Evolutionary conservation across 805 yeast genomes (phyloP), one percentile per base, ranked within the genome.

Genomic region (Candida tammaniensis): DNA sequence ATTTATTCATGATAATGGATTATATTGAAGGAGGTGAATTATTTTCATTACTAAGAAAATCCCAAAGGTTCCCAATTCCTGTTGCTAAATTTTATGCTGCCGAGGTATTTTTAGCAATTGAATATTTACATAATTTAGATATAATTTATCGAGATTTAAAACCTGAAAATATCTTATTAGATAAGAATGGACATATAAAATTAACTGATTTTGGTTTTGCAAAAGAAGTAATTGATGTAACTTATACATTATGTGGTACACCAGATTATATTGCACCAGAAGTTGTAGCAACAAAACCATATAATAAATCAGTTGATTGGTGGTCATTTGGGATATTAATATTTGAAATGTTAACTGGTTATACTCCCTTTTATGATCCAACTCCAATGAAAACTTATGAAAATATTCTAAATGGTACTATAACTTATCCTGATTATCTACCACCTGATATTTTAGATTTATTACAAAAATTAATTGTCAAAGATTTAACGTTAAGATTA

Each of bases 261-360:
- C 82, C 82, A 0, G 82, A 76, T 54, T 76, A 76, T 51, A 76
- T 76, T 35, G 82, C 82, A 1, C 82, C 82, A 4, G 82, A 76
- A 48, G 81, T 76, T n/a, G 76, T 76, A 17, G 75, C 82, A 3
- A 74, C 79, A 8, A 73, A 76, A 46, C 80, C 82, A 2, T 76
- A 76, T 55, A 76, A 76, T 54, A 76, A 76, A 48, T 70, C 78
- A 2, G 81, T 76, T 16, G 82, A 76, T 54, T 76, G 81, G 81
- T 76, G 82, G 82, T 72, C 78, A 2, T 68, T 76, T 43, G 82
- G 82, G 18, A 74, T 76, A 14, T 62, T 76, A 39, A 76, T 76
- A 25, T 76, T 68, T 47, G 82, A 76, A 57, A 76, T 76, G 82
- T 57, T 76, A 40, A 74, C 79, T 2, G 82, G 82, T 14, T 74